Evolutionary conservation across 2,329 filamentous ascomycete genomes (phyloP).

Genomic region (Calonectria pteridis): DNA sequence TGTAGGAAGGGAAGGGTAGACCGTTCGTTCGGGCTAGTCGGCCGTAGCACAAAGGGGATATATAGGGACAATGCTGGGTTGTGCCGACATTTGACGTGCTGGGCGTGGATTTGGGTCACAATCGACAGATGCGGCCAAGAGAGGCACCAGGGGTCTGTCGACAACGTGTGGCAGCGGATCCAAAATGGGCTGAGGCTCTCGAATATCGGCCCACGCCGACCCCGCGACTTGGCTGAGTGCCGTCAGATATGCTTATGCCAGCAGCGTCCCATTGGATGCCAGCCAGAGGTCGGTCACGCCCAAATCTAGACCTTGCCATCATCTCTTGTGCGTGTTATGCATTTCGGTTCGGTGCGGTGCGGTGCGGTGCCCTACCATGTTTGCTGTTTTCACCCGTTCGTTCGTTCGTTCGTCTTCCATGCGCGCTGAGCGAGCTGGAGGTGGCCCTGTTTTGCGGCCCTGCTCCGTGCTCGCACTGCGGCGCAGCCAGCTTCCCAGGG

Average conservation of each 20-base stretch:
- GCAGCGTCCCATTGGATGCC: constrained; percentile 31
- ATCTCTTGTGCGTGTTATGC: not conserved
- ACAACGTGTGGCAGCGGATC: constrained; percentile 51
- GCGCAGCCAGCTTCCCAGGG: constrained; percentile 7
- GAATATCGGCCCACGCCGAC: constrained; percentile 53
- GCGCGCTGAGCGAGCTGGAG: not conserved
- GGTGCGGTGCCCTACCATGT: not conserved
- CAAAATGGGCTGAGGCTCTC: constrained; percentile 52
- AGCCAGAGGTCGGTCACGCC: constrained; percentile 27
- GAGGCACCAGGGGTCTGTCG: constrained; percentile 47
- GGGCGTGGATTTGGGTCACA: constrained; percentile 35
- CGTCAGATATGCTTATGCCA: constrained; percentile 47
- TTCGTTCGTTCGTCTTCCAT: constrained; percentile 12
- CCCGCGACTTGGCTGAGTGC: constrained; percentile 43
- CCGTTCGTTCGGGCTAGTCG: constrained; percentile 17
- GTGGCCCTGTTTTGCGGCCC: constrained; percentile 15
- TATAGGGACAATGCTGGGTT: constrained; percentile 36
- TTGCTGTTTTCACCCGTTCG: not conserved
- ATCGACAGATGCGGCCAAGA: constrained; percentile 47
- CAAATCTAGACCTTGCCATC: constrained; percentile 13
- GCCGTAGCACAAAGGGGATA: constrained; percentile 45
- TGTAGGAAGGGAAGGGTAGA: constrained; percentile 31
- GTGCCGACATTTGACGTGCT: constrained; percentile 11
- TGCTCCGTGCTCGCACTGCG: constrained; percentile 9
- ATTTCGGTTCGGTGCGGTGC: constrained; percentile 8